Base-by-base conservation (phyloP, 805 yeast genomes). In the Debaryomyces castellii region DNA sequence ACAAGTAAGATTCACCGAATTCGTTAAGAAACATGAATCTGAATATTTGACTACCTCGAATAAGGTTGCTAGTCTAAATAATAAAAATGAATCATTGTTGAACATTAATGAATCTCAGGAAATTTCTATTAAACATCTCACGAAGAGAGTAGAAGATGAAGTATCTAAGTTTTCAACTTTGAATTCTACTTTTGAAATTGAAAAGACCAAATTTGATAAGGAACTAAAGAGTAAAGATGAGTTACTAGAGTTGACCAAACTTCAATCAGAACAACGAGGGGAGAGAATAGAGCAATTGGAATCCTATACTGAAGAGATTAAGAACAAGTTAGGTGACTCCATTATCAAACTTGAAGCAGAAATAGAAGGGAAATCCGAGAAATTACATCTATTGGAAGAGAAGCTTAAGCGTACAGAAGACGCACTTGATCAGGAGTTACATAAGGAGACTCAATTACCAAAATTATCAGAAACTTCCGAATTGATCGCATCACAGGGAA, bases 401-500 rank as follows among this genome's bases (percentile, higher is more conserved):
- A 68, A 61, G 43, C 54, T 73, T 9, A 62, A 60, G 39, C 49
- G 74, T 37, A 64, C 76, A 1, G 76, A 73, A 52, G 74, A 68
- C 45, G 75, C 66, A 3, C 57, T 73, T 25, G 73, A 71, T 44
- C 55, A 62, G 17, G 73, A 70, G 49, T 55, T 70, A 35, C 68
- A 66, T 41, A 64, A 63, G 49, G 74, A 68, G 42, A 65, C 69
- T 6, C 70, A 65, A 14, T 59, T 69, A 33, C 74, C 76, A 1
- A 63, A 71, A 21, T 62, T 83, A 41, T 73, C 86, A 0, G 79
- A 83, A 5, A 74, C 86, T 6, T 86, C 89, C 1, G 76, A 79
- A 40, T 35, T 65, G 11, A 76, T 78, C 30, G 74, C 82, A 18
- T 69, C 82, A 8, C 68, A 71, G 35, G 83, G 84, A 7, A 76